Conservation (phyloP, 352 stramenopile species). For the Albugo candida region DNA sequence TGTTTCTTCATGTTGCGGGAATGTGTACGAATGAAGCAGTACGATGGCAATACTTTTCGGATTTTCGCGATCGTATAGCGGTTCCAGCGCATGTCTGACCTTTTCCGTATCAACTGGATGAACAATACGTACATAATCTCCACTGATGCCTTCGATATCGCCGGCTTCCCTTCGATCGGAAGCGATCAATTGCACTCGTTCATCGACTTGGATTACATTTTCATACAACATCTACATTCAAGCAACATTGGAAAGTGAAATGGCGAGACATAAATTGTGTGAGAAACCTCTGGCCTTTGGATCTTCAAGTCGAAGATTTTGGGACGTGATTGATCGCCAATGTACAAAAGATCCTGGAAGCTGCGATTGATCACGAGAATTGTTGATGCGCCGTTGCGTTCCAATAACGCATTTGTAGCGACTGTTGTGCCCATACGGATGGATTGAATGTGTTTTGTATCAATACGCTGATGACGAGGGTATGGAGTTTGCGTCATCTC, state of each 20-base stretch:
- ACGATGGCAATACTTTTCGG: constrained; percentile 89
- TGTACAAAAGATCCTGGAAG: constrained; percentile 93
- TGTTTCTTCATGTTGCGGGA: constrained; percentile 83
- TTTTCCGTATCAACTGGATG: constrained; percentile 43
- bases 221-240: constrained; percentile 86
- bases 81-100: not conserved
- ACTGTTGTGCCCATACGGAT: constrained; percentile 99
- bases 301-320: constrained; percentile 96
- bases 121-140: constrained; percentile 75
- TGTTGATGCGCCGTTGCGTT: constrained; percentile 89
- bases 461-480: constrained; percentile 60
- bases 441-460: constrained; percentile 83
- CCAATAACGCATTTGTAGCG: constrained; percentile 97
- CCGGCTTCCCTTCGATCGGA: constrained; percentile 25
- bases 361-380: constrained; percentile 90
- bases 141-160: constrained; percentile 70
- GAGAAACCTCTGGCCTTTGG: constrained; percentile 55
- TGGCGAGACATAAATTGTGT: not conserved
- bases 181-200: constrained; percentile 87
- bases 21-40: constrained; percentile 92
- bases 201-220: constrained; percentile 91
- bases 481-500: constrained; percentile 79
- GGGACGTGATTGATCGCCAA: constrained; percentile 95
- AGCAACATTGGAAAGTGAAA: not conserved
- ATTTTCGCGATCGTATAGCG: constrained; percentile 28